Percentiles rank a stretch among this genome's conserved stretches.
These are phyloP conservation scores for Rhipidocladum racemiflorum DNA, from an alignment of 176 grass and related monocot species.

Conservation along the genomic window DNA sequence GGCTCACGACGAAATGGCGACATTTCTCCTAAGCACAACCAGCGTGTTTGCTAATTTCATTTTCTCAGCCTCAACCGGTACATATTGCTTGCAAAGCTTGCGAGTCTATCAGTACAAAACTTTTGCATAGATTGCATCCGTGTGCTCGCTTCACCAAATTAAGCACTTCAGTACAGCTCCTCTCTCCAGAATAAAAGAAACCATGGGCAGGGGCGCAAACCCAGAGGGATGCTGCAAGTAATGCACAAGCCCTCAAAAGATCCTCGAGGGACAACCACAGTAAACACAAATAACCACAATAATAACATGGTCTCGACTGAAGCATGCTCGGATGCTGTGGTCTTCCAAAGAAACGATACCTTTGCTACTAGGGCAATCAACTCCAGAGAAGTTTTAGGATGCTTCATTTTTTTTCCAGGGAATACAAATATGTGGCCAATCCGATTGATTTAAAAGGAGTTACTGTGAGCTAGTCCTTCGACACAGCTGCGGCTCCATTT, in stretches of 20 bases:
- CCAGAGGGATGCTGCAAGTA: background rate
- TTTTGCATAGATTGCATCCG: background rate
- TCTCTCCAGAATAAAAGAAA: background rate
- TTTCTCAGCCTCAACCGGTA: background rate
- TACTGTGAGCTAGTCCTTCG: background rate
- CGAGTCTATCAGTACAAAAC: background rate
- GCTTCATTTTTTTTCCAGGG: background rate
- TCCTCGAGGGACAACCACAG: background rate
- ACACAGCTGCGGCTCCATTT: background rate
- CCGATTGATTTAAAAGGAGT: background rate
- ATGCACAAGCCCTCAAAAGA: background rate
- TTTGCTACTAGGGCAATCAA: background rate
- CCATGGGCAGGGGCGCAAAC: background rate
- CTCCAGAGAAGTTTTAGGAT: background rate
- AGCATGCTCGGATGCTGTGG: background rate
- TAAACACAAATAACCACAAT: background rate
- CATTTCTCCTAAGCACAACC: background rate
- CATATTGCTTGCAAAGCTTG: background rate
- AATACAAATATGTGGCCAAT: background rate
- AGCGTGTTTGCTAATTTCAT: background rate
- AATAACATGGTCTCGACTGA: background rate
- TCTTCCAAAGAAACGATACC: slow-evolving; percentile 1
- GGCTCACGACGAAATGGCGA: background rate
- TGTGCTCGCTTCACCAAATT: background rate
- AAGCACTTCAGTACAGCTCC: background rate